phyloP scores from a whole-genome alignment of 257 asterid genomes.

The Solanum sitiens region DNA sequence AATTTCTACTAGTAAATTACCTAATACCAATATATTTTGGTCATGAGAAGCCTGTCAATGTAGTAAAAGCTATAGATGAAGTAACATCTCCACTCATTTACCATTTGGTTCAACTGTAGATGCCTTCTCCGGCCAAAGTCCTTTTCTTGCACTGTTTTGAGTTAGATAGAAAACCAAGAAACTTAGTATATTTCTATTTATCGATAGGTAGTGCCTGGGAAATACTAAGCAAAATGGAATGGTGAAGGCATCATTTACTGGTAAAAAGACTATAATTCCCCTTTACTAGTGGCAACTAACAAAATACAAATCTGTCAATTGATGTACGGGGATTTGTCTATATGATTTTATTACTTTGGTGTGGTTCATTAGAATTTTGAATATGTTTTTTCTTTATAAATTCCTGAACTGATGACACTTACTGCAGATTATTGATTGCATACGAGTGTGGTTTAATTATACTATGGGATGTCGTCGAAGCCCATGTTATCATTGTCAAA shows the following conservation, averaged over 20 bases:
- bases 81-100: not conserved
- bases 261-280: not conserved
- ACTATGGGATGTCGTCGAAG: constrained; percentile 79
- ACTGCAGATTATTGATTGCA: constrained; percentile 70
- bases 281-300: not conserved
- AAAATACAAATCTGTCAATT: not conserved
- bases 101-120: not conserved
- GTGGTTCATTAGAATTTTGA: not conserved
- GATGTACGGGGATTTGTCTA: not conserved
- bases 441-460: constrained; percentile 72
- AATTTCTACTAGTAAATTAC: not conserved
- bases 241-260: not conserved
- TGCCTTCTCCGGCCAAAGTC: not conserved
- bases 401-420: constrained; percentile 1
- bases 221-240: not conserved
- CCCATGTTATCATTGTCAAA: constrained; percentile 39
- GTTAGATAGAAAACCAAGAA: not conserved
- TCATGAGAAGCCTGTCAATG: not conserved
- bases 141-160: not conserved
- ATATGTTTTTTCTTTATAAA: not conserved
- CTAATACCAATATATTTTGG: not conserved
- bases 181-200: not conserved
- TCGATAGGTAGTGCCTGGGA: not conserved
- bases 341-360: not conserved
- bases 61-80: not conserved